Evolutionary conservation across 257 asterid species (phyloP).

Genomic region (Ehretia macrophylla): DNA sequence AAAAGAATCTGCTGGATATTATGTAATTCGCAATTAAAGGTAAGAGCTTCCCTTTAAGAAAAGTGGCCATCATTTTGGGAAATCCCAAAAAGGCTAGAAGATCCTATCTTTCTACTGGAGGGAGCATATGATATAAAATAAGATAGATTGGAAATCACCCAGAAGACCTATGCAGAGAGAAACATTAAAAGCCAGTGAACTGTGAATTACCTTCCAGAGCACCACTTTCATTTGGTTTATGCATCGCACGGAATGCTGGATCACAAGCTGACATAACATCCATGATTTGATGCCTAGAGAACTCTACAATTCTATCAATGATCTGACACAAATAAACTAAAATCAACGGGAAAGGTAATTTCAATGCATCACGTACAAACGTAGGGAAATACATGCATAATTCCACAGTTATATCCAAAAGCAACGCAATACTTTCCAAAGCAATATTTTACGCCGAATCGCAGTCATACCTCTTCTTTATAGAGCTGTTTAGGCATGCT

Average conservation of each 20-base stretch:
- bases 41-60: no score
- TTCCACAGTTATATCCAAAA: neutral
- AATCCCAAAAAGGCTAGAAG: no score
- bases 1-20: no score
- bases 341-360: slow-evolving; percentile 18
- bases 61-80: no score
- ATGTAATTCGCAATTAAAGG: no score
- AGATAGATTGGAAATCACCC: neutral
- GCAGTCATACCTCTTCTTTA: slow-evolving; percentile 72
- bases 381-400: neutral
- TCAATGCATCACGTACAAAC: neutral
- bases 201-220: slow-evolving; percentile 62
- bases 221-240: slow-evolving; percentile 65
- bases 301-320: slow-evolving; percentile 93
- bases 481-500: slow-evolving; percentile 95
- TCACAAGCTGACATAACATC: slow-evolving; percentile 88
- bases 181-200: slow-evolving; percentile 13
- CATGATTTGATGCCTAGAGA: slow-evolving; percentile 89
- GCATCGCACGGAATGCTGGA: slow-evolving; percentile 89
- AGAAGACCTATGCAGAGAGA: neutral
- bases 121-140: neutral
- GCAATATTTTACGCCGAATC: neutral
- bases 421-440: neutral
- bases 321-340: slow-evolving; percentile 47
- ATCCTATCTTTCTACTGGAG: no score